Conservation (phyloP, 768 basidiomycete genomes). For the Tulasnella sp. region DNA sequence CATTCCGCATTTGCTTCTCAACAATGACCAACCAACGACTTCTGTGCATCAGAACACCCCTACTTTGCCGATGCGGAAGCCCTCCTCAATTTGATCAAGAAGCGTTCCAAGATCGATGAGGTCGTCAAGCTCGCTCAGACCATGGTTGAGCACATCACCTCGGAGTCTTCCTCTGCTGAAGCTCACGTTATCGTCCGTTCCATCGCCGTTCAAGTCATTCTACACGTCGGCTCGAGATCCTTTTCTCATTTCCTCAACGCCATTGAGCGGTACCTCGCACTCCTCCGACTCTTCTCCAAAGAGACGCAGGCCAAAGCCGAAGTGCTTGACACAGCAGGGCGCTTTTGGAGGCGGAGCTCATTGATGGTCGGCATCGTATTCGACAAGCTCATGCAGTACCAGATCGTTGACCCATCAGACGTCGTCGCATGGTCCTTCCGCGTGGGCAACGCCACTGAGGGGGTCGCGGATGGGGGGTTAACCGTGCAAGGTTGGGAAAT, state of each 20-base stretch:
- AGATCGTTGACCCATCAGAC: slow-evolving; percentile 89
- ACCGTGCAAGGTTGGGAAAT: slow-evolving; percentile 73
- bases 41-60: slow-evolving; percentile 43
- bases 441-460: slow-evolving; percentile 32
- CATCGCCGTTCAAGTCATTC: slow-evolving; percentile 75
- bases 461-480: slow-evolving; percentile 23
- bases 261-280: slow-evolving; percentile 82
- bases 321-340: slow-evolving; percentile 55
- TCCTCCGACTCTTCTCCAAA: slow-evolving; percentile 52
- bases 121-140: slow-evolving; percentile 64
- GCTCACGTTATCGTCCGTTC: slow-evolving; percentile 59
- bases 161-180: slow-evolving; percentile 36
- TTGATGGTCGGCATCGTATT: slow-evolving; percentile 89
- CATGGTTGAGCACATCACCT: slow-evolving; percentile 51
- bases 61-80: slow-evolving; percentile 71
- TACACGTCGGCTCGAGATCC: slow-evolving; percentile 86
- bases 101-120: slow-evolving; percentile 67
- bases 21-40: neutral
- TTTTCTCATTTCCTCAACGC: slow-evolving; percentile 98
- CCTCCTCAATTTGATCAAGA: slow-evolving; percentile 70
- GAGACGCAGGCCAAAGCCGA: slow-evolving; percentile 41
- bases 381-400: slow-evolving; percentile 98
- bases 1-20: neutral
- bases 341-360: slow-evolving; percentile 74
- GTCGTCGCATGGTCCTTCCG: slow-evolving; percentile 77